Conservation (phyloP, 225 moss, liverwort and hornwort genomes). For the Thuidium tamariscinum region DNA sequence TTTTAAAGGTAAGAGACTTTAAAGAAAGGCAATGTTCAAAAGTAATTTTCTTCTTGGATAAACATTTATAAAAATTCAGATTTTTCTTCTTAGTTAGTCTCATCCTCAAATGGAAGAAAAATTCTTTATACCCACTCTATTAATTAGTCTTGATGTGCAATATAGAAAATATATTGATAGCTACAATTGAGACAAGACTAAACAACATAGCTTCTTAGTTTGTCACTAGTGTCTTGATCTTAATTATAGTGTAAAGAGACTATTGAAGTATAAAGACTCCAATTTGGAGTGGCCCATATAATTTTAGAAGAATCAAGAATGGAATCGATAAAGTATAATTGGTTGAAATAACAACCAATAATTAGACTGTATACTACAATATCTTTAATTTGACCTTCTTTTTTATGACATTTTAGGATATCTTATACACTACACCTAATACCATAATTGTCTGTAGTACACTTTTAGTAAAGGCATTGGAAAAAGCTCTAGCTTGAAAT, state of each 20-base stretch:
- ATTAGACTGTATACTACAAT: accelerated
- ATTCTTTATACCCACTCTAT: not conserved
- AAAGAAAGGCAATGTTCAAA: not conserved
- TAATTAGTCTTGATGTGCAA: accelerated
- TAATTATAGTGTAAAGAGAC: not conserved
- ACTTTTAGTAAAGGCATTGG: accelerated
- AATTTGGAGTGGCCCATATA: accelerated
- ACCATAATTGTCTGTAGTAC: not conserved
- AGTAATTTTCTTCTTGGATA: accelerated
- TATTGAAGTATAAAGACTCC: accelerated
- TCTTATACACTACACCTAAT: not conserved
- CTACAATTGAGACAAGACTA: not conserved
- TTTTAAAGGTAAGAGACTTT: not conserved
- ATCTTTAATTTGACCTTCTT: not conserved
- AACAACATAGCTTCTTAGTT: not conserved
- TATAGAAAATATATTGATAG: not conserved
- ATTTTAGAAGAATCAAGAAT: accelerated
- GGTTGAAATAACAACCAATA: not conserved
- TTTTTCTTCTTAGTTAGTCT: accelerated
- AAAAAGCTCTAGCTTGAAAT: not conserved
- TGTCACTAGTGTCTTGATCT: not conserved
- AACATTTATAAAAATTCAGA: not conserved
- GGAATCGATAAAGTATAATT: not conserved
- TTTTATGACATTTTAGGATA: not conserved
- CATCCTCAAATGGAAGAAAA: accelerated